phyloP scores from a whole-genome alignment of 805 yeast genomes.

The Pichia gijzeniarum region DNA sequence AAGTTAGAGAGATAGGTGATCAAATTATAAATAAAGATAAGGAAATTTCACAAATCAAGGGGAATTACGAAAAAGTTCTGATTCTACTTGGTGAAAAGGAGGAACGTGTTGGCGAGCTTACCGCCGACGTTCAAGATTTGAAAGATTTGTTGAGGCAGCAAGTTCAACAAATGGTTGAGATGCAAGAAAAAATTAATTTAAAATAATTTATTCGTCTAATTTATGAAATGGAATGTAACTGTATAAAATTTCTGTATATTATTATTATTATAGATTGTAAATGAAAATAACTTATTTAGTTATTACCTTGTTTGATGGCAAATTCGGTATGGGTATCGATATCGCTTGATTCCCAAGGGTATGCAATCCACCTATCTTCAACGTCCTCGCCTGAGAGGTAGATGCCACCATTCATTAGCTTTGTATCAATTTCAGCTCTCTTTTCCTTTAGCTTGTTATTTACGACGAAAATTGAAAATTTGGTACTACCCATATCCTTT shows the following conservation, averaged over 20 bases:
- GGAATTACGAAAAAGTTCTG: conserved; percentile 42
- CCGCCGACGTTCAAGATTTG: conserved; percentile 83
- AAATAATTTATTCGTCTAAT: background rate
- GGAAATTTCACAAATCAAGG: conserved; percentile 16
- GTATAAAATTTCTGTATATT: background rate
- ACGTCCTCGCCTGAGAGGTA: conserved; percentile 72
- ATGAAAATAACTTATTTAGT: conserved; percentile 15
- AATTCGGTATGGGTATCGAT: conserved; percentile 67
- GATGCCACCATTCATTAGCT: conserved; percentile 54
- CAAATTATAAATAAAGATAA: conserved; percentile 19
- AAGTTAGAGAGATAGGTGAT: conserved; percentile 29
- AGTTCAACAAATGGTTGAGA: conserved; percentile 76
- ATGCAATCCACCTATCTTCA: conserved; percentile 78
- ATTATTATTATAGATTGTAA: background rate
- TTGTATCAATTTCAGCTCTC: conserved; percentile 63
- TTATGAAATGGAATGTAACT: background rate
- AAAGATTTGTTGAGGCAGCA: conserved; percentile 80
- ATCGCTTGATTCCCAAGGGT: conserved; percentile 85
- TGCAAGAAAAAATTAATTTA: conserved; percentile 37
- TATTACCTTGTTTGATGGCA: conserved; percentile 64
- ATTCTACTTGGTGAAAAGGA: conserved; percentile 80
- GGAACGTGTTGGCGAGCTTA: conserved; percentile 77
- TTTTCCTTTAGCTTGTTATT: conserved; percentile 82
- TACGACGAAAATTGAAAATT: conserved; percentile 69
- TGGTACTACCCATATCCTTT: conserved; percentile 53